A percentile compares a stretch with the other conserved stretches of the same genome.
Evolutionary conservation across 2,329 filamentous ascomycete species (phyloP).

Genomic region (Gyromitra esculenta): DNA sequence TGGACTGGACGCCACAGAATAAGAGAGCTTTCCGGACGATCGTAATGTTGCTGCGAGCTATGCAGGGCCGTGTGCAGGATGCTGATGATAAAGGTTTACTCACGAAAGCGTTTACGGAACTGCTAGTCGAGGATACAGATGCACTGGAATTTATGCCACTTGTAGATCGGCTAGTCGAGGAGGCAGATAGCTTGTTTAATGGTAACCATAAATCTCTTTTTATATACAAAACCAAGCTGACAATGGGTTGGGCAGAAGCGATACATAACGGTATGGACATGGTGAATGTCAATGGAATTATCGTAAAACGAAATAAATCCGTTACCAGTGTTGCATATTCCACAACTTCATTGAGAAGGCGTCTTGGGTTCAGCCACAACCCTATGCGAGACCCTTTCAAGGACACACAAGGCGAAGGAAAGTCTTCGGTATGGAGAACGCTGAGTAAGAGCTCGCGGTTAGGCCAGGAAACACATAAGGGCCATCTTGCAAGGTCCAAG

Average conservation of each 20-base stretch:
- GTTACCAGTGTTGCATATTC: slow-evolving; percentile 40
- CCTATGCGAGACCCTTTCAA: slow-evolving; percentile 44
- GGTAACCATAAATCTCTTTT: slow-evolving; percentile 43
- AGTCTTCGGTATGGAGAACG: slow-evolving; percentile 52
- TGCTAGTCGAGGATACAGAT: slow-evolving; percentile 72
- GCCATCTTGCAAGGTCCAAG: slow-evolving; percentile 50
- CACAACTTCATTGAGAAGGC: slow-evolving; percentile 51
- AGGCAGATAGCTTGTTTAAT: slow-evolving; percentile 52
- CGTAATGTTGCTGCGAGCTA: slow-evolving; percentile 84
- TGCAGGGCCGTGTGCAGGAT: slow-evolving; percentile 88
- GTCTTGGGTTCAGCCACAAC: slow-evolving; percentile 50
- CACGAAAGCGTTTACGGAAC: slow-evolving; percentile 86
- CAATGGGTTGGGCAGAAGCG: slow-evolving; percentile 21
- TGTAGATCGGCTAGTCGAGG: slow-evolving; percentile 53
- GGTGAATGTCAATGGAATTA: slow-evolving; percentile 31
- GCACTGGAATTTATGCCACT: slow-evolving; percentile 53
- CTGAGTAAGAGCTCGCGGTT: slow-evolving; percentile 50
- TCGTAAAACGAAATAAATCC: slow-evolving; percentile 53
- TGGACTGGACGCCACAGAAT: slow-evolving; percentile 75
- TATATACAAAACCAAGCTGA: slow-evolving; percentile 14
- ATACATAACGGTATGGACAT: slow-evolving; percentile 33
- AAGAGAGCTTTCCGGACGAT: slow-evolving; percentile 82
- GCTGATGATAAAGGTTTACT: slow-evolving; percentile 89
- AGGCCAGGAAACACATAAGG: slow-evolving; percentile 47
- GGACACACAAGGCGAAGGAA: slow-evolving; percentile 38